phyloP scores from a whole-genome alignment of 106 monocot species.

The Platanthera zijinensis region DNA sequence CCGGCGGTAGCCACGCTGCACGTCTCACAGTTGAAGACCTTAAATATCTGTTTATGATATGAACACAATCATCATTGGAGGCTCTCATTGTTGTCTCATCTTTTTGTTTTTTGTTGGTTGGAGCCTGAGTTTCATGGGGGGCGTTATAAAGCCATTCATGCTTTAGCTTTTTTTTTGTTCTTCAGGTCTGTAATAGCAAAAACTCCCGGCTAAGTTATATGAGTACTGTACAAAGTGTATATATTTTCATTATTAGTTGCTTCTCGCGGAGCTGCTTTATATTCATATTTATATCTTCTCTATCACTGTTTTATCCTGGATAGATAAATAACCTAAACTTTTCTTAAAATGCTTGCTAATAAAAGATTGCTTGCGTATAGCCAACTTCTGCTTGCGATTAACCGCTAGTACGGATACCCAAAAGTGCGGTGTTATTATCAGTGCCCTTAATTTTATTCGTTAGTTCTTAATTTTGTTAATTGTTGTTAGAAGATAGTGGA shows the following conservation, averaged over 20 bases:
- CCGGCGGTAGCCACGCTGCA: conserved; percentile 23
- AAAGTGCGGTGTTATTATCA: too few species aligned
- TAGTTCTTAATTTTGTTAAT: too few species aligned
- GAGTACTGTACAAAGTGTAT: neutral
- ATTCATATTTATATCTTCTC: neutral
- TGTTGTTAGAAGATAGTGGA: too few species aligned
- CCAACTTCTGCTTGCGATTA: too few species aligned
- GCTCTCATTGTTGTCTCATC: too few species aligned
- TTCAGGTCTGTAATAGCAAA: neutral
- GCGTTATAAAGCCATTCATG: neutral
- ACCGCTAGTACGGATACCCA: too few species aligned
- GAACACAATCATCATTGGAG: neutral
- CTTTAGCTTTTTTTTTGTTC: neutral
- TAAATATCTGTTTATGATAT: conserved; percentile 55
- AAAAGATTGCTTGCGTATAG: too few species aligned
- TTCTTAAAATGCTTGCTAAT: too few species aligned
- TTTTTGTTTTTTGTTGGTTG: neutral
- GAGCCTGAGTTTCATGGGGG: neutral
- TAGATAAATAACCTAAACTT: too few species aligned
- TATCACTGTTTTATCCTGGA: neutral
- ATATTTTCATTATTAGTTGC: neutral
- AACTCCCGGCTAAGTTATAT: neutral
- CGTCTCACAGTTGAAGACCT: conserved; percentile 75
- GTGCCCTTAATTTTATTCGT: too few species aligned
- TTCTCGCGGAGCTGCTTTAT: neutral